Percentiles rank a stretch among this genome's conserved stretches.
These are phyloP conservation scores for Phytophthora fragariae DNA, from an alignment of 352 stramenopile species.

Conservation along the genomic window DNA sequence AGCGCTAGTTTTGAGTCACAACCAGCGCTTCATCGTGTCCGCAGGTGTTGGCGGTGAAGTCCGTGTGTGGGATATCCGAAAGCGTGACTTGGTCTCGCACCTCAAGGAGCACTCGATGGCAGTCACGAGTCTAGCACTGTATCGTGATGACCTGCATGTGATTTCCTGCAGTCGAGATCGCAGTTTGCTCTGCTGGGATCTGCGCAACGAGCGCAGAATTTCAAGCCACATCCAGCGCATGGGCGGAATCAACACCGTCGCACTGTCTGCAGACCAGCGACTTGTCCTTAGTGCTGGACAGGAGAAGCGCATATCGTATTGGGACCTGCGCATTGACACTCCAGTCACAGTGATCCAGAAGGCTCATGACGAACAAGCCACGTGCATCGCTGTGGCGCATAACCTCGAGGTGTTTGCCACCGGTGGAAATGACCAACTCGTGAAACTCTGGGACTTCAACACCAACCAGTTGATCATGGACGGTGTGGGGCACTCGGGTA, in stretches of 20 bases:
- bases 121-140: slow-evolving; percentile 89
- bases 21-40: slow-evolving; percentile 89
- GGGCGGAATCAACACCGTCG: slow-evolving; percentile 93
- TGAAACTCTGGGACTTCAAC: slow-evolving; percentile 90
- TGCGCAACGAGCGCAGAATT: slow-evolving; percentile 87
- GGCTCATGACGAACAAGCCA: slow-evolving; percentile 86
- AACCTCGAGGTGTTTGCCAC: slow-evolving; percentile 88
- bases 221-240: slow-evolving; percentile 93
- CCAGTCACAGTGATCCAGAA: slow-evolving; percentile 83
- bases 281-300: slow-evolving; percentile 92
- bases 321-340: slow-evolving; percentile 90
- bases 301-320: slow-evolving; percentile 94
- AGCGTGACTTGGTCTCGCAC: slow-evolving; percentile 90
- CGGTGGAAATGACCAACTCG: slow-evolving; percentile 84
- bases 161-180: slow-evolving; percentile 91
- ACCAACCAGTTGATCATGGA: slow-evolving; percentile 72
- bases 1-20: slow-evolving; percentile 90
- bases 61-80: slow-evolving; percentile 94
- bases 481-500: slow-evolving; percentile 80
- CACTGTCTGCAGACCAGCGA: slow-evolving; percentile 88
- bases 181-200: slow-evolving; percentile 94
- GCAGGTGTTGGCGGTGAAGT: slow-evolving; percentile 89
- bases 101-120: slow-evolving; percentile 93
- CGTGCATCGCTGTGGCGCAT: slow-evolving; percentile 90
- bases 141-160: slow-evolving; percentile 91